Percentiles rank a stretch among this genome's conserved stretches.
phyloP scores from a whole-genome alignment of 2,329 filamentous ascomycete species.

The Leptosphaerulina australis region DNA sequence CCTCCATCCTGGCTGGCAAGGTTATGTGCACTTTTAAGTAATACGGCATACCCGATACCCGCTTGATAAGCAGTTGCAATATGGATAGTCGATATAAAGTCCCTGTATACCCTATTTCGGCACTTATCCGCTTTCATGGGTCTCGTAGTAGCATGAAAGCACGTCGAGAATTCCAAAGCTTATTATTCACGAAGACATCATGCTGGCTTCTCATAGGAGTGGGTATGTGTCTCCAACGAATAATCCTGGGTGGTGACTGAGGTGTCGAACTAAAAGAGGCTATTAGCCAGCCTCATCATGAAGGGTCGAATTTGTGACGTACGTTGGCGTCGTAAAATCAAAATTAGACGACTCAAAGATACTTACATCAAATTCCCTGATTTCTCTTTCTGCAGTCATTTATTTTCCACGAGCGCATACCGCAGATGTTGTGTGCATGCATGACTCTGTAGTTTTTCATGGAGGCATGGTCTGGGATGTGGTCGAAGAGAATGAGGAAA shows the following conservation, averaged over 20 bases:
- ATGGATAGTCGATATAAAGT: too few species aligned
- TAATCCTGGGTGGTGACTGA: slow-evolving; percentile 3
- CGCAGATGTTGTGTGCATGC: not conserved
- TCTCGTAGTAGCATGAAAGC: too few species aligned
- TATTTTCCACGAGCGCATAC: not conserved
- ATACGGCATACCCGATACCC: too few species aligned
- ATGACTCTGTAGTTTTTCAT: not conserved
- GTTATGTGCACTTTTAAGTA: too few species aligned
- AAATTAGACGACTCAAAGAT: slow-evolving; percentile 5
- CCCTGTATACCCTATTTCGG: too few species aligned
- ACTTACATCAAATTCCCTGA: not conserved
- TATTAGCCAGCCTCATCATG: not conserved
- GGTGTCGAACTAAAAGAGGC: too few species aligned
- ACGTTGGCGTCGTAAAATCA: not conserved
- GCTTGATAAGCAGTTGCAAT: too few species aligned
- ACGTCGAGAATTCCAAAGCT: too few species aligned
- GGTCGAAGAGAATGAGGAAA: not conserved
- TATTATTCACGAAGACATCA: too few species aligned
- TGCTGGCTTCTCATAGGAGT: slow-evolving; percentile 1
- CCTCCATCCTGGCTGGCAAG: too few species aligned
- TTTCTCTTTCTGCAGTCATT: slow-evolving; percentile 4
- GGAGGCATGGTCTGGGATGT: not conserved
- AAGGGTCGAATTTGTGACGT: slow-evolving; percentile 1
- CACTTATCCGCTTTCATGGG: too few species aligned
- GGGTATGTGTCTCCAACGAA: not conserved